Evolutionary conservation across 352 stramenopile genomes (phyloP).

Genomic region (Phytophthora syringae): DNA sequence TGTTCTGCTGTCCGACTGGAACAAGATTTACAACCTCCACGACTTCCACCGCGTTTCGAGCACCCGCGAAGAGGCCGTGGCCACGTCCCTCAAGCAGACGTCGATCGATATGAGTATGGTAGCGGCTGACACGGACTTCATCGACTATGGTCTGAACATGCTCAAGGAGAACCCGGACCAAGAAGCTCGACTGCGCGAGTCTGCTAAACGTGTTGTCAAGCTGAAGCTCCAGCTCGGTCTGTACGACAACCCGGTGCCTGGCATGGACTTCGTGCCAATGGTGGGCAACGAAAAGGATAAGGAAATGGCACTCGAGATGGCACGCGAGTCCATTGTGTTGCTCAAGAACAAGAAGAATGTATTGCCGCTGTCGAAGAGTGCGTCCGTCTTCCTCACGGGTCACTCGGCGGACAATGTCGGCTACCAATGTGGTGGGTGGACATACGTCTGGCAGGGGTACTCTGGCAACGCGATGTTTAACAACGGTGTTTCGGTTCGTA

Average conservation of each 20-base stretch:
- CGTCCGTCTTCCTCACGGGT: conserved; percentile 67
- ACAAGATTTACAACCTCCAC: conserved; percentile 89
- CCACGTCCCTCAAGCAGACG: conserved; percentile 68
- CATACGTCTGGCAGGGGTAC: conserved; percentile 80
- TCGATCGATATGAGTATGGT: conserved; percentile 93
- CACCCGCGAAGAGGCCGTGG: conserved; percentile 54
- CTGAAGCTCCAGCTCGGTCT: conserved; percentile 77
- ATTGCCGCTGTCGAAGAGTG: conserved; percentile 46
- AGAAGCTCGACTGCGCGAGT: conserved; percentile 55
- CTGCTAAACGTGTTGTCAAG: conserved; percentile 63
- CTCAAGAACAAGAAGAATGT: conserved; percentile 72
- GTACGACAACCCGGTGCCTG: conserved; percentile 67
- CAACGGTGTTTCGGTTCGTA: conserved; percentile 54
- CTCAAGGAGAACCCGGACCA: conserved; percentile 43
- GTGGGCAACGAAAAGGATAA: conserved; percentile 55
- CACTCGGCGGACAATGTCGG: conserved; percentile 65
- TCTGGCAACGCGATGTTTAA: conserved; percentile 56
- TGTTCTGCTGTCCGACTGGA: conserved; percentile 89
- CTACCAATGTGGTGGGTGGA: conserved; percentile 77
- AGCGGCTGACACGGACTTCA: conserved; percentile 41
- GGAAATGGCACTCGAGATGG: conserved; percentile 54
- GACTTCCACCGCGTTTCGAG: conserved; percentile 54
- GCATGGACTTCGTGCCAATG: conserved; percentile 41
- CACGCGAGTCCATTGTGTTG: conserved; percentile 78
- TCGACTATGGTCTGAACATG: conserved; percentile 49